Evolutionary conservation across 2,329 filamentous ascomycete genomes (phyloP).

Genomic region (Mollisiaceae sp.): DNA sequence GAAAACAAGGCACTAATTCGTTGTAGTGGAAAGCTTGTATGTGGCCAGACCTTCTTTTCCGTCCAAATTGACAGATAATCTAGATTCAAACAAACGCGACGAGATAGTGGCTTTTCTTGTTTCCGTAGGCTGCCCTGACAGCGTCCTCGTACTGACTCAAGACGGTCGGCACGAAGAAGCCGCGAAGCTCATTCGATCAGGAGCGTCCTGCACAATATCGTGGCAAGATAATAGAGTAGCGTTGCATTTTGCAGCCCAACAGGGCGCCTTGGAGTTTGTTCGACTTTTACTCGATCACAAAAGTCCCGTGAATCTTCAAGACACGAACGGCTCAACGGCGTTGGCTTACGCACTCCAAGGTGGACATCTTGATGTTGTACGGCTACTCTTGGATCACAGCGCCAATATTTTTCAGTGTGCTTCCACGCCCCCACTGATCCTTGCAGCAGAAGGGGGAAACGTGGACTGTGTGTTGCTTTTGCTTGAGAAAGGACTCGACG

Average conservation of each 20-base stretch:
- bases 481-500: background rate
- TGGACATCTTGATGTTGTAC: background rate
- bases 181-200: background rate
- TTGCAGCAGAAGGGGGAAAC: background rate
- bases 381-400: background rate
- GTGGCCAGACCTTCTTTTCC: background rate
- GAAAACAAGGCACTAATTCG: no score
- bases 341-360: background rate
- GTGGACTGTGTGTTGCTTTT: background rate
- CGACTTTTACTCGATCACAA: background rate
- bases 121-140: background rate
- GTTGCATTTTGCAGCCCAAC: conserved; percentile 1
- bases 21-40: background rate
- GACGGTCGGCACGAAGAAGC: background rate
- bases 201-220: background rate
- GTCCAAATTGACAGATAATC: background rate
- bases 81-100: background rate
- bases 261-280: background rate
- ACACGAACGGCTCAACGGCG: background rate
- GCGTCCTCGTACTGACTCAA: background rate
- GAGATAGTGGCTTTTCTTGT: background rate
- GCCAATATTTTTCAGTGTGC: background rate
- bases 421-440: background rate
- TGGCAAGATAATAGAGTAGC: background rate
- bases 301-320: background rate